phyloP scores from a whole-genome alignment of 1,284 basidiomycete genomes.

The Grifola frondosa region DNA sequence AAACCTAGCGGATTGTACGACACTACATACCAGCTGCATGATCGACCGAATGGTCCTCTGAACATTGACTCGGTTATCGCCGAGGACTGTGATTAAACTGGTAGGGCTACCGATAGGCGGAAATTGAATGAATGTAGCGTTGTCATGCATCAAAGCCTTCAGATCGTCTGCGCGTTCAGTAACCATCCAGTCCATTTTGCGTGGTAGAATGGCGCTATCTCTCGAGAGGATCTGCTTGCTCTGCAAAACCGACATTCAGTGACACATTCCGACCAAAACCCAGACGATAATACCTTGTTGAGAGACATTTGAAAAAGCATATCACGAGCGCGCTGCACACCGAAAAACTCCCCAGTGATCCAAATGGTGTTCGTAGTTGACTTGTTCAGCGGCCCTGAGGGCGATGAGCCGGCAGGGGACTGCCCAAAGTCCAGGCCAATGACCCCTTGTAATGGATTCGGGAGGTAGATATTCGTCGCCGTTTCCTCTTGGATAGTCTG shows the following conservation, averaged over 20 bases:
- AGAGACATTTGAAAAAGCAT: conserved; percentile 90
- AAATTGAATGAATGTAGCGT: conserved; percentile 94
- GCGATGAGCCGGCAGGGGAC: conserved; percentile 21
- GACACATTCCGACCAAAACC: not conserved
- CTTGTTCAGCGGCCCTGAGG: conserved; percentile 22
- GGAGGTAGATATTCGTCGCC: conserved; percentile 94
- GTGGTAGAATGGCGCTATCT: conserved; percentile 91
- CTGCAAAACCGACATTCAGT: conserved; percentile 42
- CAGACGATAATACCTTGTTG: conserved; percentile 61
- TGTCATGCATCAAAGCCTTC: conserved; percentile 92
- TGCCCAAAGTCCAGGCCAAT: conserved; percentile 58
- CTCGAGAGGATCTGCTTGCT: conserved; percentile 89
- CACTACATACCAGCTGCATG: conserved; percentile 83
- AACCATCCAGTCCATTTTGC: conserved; percentile 98
- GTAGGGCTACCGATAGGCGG: conserved; percentile 89
- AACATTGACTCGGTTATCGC: conserved; percentile 93
- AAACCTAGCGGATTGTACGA: not conserved
- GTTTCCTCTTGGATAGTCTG: conserved; percentile 98
- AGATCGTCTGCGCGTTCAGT: conserved; percentile 91
- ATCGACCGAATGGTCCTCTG: conserved; percentile 93
- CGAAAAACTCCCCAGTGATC: conserved; percentile 98
- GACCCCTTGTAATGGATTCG: conserved; percentile 87
- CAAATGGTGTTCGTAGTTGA: conserved; percentile 74
- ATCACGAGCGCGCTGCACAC: conserved; percentile 91
- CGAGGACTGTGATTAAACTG: conserved; percentile 91